A percentile compares a stretch with the other conserved stretches of the same genome.
Evolutionary conservation across 352 stramenopile species (phyloP).

Genomic region (Pythium grandisporangium): DNA sequence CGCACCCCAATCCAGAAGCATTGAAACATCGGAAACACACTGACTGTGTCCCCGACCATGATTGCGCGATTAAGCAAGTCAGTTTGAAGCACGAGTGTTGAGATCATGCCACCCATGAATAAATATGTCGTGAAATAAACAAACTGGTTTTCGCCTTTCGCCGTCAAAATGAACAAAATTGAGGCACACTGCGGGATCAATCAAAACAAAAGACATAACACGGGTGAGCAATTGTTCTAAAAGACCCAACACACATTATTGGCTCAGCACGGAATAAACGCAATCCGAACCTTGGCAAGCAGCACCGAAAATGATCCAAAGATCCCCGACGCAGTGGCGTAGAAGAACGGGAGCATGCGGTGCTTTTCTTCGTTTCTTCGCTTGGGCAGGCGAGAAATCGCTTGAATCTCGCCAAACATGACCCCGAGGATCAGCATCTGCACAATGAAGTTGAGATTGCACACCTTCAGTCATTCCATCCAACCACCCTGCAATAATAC

Average conservation of each 20-base stretch:
- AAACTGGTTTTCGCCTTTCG: conserved; percentile 80
- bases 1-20: conserved; percentile 84
- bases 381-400: conserved; percentile 39
- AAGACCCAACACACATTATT: background rate
- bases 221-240: too few relatives aligned
- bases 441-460: background rate
- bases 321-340: conserved; percentile 73
- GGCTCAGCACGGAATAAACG: background rate
- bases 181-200: conserved; percentile 75
- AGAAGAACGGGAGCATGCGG: conserved; percentile 64
- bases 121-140: conserved; percentile 80
- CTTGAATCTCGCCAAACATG: conserved; percentile 72
- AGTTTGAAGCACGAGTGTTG: conserved; percentile 74
- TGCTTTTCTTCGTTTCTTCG: conserved; percentile 51
- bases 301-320: conserved; percentile 80
- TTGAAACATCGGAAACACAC: conserved; percentile 84
- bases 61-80: conserved; percentile 79
- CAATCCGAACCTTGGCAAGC: conserved; percentile 51
- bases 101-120: conserved; percentile 77
- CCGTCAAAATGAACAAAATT: conserved; percentile 68
- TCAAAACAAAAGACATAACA: too few relatives aligned
- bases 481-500: too few relatives aligned
- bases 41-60: conserved; percentile 78
- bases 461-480: too few relatives aligned
- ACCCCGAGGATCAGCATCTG: conserved; percentile 46